Percentiles rank a stretch among this genome's conserved stretches.
These are phyloP conservation scores for Russula virescens DNA, from an alignment of 768 basidiomycete species.

Conservation along the genomic window DNA sequence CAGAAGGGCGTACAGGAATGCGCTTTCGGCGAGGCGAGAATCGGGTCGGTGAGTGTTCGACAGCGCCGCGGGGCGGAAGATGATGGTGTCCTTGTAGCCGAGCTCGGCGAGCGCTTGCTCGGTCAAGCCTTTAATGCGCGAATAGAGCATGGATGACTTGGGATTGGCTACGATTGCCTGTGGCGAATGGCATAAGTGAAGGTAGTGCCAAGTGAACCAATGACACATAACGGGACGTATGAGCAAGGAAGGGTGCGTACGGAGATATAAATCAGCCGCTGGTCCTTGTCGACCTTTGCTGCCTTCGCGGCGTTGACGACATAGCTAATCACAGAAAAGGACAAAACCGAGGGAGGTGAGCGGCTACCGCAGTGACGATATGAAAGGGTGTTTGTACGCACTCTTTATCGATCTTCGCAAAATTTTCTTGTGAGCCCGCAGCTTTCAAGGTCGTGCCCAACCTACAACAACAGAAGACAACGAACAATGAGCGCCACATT, in stretches of 20 bases:
- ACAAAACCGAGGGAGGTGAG: not conserved
- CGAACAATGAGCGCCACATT: not conserved
- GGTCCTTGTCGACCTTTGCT: constrained; percentile 42
- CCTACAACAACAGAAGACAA: constrained; percentile 28
- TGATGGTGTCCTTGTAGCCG: constrained; percentile 64
- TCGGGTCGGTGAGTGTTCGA: constrained; percentile 7
- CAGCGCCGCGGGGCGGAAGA: constrained; percentile 61
- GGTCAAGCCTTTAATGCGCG: constrained; percentile 66
- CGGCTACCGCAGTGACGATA: no score
- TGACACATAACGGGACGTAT: constrained; percentile 15
- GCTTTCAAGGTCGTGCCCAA: constrained; percentile 58
- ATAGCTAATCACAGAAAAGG: constrained; percentile 43
- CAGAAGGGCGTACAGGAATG: not conserved
- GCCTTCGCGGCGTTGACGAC: constrained; percentile 68
- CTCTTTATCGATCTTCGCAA: constrained; percentile 76
- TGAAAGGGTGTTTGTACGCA: constrained; percentile 30
- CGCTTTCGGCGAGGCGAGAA: not conserved
- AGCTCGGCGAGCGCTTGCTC: constrained; percentile 60
- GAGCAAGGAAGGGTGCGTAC: constrained; percentile 31
- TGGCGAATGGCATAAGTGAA: not conserved
- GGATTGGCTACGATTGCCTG: constrained; percentile 48
- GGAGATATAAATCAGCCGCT: constrained; percentile 67
- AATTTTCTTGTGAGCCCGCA: constrained; percentile 60
- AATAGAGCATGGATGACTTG: constrained; percentile 47
- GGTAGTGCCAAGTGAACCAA: not conserved